Evolutionary conservation across 1,284 basidiomycete genomes (phyloP), one percentile per base, ranked within the genome.

Genomic region (Phlebopus sp.): DNA sequence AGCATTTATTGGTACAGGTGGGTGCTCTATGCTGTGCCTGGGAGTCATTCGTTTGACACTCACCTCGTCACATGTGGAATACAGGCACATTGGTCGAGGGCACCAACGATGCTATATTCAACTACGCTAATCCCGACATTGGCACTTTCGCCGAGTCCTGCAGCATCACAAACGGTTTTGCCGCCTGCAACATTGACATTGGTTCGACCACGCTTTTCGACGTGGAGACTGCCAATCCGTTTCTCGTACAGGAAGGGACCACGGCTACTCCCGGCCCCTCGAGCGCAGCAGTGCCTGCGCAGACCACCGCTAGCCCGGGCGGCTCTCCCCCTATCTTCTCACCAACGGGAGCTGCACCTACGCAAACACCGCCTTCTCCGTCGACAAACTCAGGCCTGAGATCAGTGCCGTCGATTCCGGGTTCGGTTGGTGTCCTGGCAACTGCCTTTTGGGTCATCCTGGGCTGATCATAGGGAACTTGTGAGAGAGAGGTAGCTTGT

Each of bases 1-100:
- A 13, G 68, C 63, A 5, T 68, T 75, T 44, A 27, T 60, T 18
- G 69, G 69, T 11, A 71, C 73, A 37, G 70, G 74, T 77, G 49
- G 23, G 66, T 48, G 11, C 25, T 44, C 37, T 38, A 35, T 32
- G 35, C 27, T 29, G n/a, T 31, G 29, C 15, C 27, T 23, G 36
- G 30, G 46, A 37, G 32, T 31, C 15, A 35, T 8, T 18, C 23
- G 47, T 29, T 39, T 37, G 25, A 19, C 7, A 19, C 23, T 42
- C 36, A 29, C 17, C 40, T 23, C 25, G 32, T 47, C 17, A 18
- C 32, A 34, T 15, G 32, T 34, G 18, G 23, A 40, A 18, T n/a
- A 13, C 29, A 48, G 49, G 29, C 18, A 46, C 46, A 15, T 9
- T 57, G 18, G 43, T 59, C 13, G 42, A 55, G 36, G 47, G 36